A percentile compares a stretch with the other conserved stretches of the same genome.
These are phyloP conservation scores for Tolypocladium pustulatum DNA, from an alignment of 2,329 filamentous ascomycete genomes.

Conservation along the genomic window DNA sequence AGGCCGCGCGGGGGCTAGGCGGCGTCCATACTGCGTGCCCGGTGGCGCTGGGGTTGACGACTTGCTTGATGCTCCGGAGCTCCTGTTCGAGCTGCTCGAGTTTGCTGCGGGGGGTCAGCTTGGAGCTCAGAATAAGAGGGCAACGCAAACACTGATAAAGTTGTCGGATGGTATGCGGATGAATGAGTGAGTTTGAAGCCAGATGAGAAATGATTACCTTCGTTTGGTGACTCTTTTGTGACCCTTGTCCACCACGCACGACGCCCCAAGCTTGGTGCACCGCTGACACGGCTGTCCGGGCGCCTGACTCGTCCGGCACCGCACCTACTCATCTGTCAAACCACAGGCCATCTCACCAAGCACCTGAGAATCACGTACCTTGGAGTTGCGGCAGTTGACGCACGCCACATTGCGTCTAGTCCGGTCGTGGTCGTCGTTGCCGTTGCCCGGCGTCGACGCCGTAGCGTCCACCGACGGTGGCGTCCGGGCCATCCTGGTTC, in stretches of 20 bases:
- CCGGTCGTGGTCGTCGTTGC: slow-evolving; percentile 17
- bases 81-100: slow-evolving; percentile 44
- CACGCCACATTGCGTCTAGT: slow-evolving; percentile 27
- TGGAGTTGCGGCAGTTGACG: slow-evolving; percentile 28
- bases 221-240: slow-evolving; percentile 35
- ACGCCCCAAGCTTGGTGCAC: slow-evolving; percentile 31
- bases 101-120: slow-evolving; percentile 26
- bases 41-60: slow-evolving; percentile 24
- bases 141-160: neutral
- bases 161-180: neutral
- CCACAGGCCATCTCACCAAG: no score
- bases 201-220: slow-evolving; percentile 19
- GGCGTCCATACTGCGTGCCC: slow-evolving; percentile 15
- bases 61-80: slow-evolving; percentile 43
- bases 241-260: slow-evolving; percentile 34
- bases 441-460: slow-evolving; percentile 10
- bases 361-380: slow-evolving; percentile 15
- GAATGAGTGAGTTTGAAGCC: neutral
- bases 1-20: slow-evolving; percentile 16
- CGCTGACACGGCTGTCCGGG: slow-evolving; percentile 31
- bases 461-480: slow-evolving; percentile 17
- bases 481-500: slow-evolving; percentile 17
- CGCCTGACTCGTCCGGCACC: slow-evolving; percentile 29
- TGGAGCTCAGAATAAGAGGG: neutral
- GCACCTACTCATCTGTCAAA: slow-evolving; percentile 21